phyloP scores from a whole-genome alignment of 768 basidiomycete species.

The Russula vinacea region DNA sequence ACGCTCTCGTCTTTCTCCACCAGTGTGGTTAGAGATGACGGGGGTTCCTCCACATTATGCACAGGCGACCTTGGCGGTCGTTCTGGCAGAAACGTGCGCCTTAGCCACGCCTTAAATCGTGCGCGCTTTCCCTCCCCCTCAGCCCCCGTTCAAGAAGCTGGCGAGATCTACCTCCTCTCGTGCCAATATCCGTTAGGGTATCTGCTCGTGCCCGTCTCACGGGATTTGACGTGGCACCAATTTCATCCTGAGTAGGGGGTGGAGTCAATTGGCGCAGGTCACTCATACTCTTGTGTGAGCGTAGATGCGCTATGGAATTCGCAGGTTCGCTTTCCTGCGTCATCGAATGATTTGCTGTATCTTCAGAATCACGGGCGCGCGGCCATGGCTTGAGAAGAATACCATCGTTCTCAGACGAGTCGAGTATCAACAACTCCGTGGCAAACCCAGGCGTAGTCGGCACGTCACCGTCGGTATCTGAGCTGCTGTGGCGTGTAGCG shows the following conservation, averaged over 20 bases:
- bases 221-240: conserved; percentile 6
- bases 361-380: conserved; percentile 6
- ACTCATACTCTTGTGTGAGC: conserved; percentile 28
- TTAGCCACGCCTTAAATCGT: conserved; percentile 61
- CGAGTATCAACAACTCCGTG: conserved; percentile 11
- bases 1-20: conserved; percentile 13
- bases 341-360: neutral
- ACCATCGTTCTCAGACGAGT: neutral
- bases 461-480: conserved; percentile 4
- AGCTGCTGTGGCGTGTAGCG: conserved; percentile 16
- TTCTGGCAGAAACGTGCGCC: conserved; percentile 47
- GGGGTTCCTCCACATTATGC: conserved; percentile 12
- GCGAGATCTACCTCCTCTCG: conserved; percentile 15
- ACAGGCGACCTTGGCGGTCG: conserved; percentile 21
- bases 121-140: conserved; percentile 40
- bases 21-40: conserved; percentile 16
- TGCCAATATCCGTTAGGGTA: conserved; percentile 24
- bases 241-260: neutral
- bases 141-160: conserved; percentile 23
- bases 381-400: conserved; percentile 15
- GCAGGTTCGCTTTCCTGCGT: neutral
- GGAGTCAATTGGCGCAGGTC: conserved; percentile 15
- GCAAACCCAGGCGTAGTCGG: conserved; percentile 10
- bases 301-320: conserved; percentile 4
- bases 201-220: conserved; percentile 21